Evolutionary conservation across 202 grass and related monocot genomes (phyloP).

Genomic region (Saccharum hybrid): DNA sequence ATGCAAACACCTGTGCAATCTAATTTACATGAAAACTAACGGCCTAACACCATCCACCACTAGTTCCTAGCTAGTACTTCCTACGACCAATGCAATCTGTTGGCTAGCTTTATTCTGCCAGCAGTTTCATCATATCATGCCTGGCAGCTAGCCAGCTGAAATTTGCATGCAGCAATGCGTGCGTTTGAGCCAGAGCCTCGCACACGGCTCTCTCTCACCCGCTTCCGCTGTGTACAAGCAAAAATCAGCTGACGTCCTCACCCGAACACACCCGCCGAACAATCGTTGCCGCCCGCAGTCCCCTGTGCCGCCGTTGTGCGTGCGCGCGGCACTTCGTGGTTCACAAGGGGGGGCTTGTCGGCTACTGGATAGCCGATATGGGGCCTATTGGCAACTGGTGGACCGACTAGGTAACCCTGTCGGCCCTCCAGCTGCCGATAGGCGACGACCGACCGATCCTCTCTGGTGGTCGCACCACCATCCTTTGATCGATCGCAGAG

Average conservation of each 20-base stretch:
- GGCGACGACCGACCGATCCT: background rate
- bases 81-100: background rate
- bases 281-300: background rate
- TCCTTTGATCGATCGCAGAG: background rate
- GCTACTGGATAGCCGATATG: no score
- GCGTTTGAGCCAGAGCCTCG: background rate
- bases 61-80: background rate
- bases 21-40: no score
- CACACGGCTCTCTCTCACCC: background rate
- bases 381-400: no score
- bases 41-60: no score
- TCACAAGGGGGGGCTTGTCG: background rate
- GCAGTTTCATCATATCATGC: background rate
- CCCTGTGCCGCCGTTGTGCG: background rate
- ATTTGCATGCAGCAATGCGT: background rate
- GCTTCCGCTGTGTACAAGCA: background rate
- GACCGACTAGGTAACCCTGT: no score
- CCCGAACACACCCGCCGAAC: background rate
- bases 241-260: conserved; percentile 31
- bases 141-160: background rate
- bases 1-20: no score
- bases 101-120: background rate
- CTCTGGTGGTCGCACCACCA: conserved; percentile 31
- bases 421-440: no score
- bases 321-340: background rate